Evolutionary conservation across 441 rosid genomes (phyloP), one percentile per base, ranked within the genome.

Genomic region (Daphne laureola): DNA sequence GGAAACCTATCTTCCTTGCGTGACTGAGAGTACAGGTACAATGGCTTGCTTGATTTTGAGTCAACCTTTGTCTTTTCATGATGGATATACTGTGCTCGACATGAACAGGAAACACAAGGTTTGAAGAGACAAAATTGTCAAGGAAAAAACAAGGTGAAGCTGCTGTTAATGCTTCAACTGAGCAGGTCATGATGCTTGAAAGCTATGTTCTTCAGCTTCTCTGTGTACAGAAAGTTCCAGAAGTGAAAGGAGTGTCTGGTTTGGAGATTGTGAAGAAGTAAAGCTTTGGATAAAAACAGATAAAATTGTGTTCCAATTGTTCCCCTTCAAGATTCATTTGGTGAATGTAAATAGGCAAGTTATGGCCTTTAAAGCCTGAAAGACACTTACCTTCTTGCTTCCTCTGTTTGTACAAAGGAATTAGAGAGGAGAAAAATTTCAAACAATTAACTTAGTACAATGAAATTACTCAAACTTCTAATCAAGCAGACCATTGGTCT

Each of bases 131-230:
- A 14, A 46, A 64, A 48, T 15, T 46, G 2, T 41, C 5, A 12
- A 31, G 41, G 26, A 27, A 60, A 59, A 59, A 36, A 51, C 25
- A 45, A 23, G 46, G 44, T 53, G 18, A 45, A 23, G 46, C 44
- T 50, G 18, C 7, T 3, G 25, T 18, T 66, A 41, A 14, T 31
- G 60, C 51, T 14, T 56, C 69, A 49, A 46, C 64, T 31, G 53
- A 62, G n/a, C 61, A 63, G 43, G 69, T 62, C 45, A 40, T 72
- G 80, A 70, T 75, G 78, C 68, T 74, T 17, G 68, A 73, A 64
- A 62, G 79, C 72, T 67, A 53, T 59, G 75, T 60, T 31, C 50
- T 73, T 53, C 66, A 76, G 49, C 66, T 71, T 55, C 66, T 61
- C 53, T 63, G 73, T 41, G 63, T 62, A 55, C 70, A 76, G 67